phyloP scores from a whole-genome alignment of 179 eudicot genomes.

The Heliamphora pulchella region DNA sequence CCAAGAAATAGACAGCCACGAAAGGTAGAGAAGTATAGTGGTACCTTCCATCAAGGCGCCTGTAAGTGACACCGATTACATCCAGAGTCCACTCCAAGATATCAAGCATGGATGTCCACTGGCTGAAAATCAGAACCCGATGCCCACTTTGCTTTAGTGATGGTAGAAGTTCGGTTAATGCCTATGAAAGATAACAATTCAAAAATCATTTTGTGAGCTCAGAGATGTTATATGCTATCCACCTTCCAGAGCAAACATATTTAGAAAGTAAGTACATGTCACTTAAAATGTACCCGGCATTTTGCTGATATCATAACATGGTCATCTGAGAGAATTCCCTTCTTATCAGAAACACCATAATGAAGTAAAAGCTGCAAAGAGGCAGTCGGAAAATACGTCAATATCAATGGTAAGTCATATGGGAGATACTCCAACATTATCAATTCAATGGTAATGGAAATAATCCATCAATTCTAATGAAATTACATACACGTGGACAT shows the following conservation, averaged over 20 bases:
- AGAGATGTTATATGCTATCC: neutral
- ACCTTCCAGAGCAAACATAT: neutral
- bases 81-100: conserved; percentile 97
- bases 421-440: too few species aligned
- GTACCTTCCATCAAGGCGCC: conserved; percentile 99
- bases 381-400: neutral
- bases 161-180: conserved; percentile 71
- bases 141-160: conserved; percentile 56
- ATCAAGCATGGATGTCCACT: conserved; percentile 99
- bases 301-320: conserved; percentile 79
- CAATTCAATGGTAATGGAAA: too few species aligned
- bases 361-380: conserved; percentile 69
- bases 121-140: conserved; percentile 96
- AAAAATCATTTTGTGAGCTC: neutral
- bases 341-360: conserved; percentile 46
- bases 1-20: neutral
- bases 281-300: conserved; percentile 52
- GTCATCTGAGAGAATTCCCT: conserved; percentile 62
- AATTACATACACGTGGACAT: too few species aligned
- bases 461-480: too few species aligned
- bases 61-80: conserved; percentile 78
- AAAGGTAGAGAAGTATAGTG: conserved; percentile 10
- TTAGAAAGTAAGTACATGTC: neutral
- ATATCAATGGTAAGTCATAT: neutral
- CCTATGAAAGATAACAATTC: conserved; percentile 35